Base-by-base conservation (phyloP, 2,329 filamentous ascomycete genomes). In the Cercospora sp. region DNA sequence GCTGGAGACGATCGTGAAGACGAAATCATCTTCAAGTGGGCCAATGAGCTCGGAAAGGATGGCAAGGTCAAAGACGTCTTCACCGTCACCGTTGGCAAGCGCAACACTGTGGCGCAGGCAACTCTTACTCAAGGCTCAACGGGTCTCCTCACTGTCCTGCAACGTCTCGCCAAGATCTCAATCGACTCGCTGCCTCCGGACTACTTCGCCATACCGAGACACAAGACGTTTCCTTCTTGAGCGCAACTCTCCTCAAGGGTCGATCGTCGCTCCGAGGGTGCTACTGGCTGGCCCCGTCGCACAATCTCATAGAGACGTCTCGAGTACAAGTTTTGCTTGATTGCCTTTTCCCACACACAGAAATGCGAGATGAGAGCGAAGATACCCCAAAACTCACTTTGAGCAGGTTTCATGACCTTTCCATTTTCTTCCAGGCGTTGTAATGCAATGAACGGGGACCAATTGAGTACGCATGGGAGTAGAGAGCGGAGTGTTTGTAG, bases 21-120 rank as follows among this genome's bases (percentile, higher is more conserved):
- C 72, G 94, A 98, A 77, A 91, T 92, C 73, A 91, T 97, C 20
- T 98, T 97, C 82, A 90, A 90, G 70, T 98, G 95, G 94, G 95
- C 94, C 18, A 97, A 97, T 80, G 85, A 88, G 60, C 82, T 97
- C 10, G 81, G 82, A 2, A 85, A 93, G 53, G 81, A 88, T 2
- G 75, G 72, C 16, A 68, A 72, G 9, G 72, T 84, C 59, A 65
- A 74, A 60, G 85, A 92, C 65, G 91, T 95, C 3, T 89, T 91
- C 69, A 97, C 94, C 2, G 93, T 97, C 23, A 96, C 92, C 71
- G 83, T 98, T 40, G 93, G 94, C 61, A 91, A 87, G 76, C 87
- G 93, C 70, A 97, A 94, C 80, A 97, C 94, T 0, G 91, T 97
- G 78, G 94, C 94, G 7, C 89, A 88, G 59, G 89, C 90, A 1